A percentile compares a stretch with the other conserved stretches of the same genome.
Conservation (phyloP, 208 protist genomes). For the Histomonas meleagridis region DNA sequence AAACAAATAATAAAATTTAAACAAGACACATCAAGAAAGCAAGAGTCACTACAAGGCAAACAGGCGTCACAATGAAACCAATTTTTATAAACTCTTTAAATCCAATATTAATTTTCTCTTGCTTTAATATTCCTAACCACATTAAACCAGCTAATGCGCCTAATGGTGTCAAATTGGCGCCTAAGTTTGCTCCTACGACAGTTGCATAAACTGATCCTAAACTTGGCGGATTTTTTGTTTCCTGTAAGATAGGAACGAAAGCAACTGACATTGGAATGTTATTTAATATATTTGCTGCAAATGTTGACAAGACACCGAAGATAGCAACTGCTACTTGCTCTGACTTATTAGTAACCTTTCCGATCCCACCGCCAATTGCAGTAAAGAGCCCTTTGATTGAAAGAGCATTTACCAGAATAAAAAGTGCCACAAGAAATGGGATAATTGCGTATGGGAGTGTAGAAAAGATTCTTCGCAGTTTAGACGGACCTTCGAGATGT, state of each 20-base stretch:
- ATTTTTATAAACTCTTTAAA: slow-evolving; percentile 17
- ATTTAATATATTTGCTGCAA: not conserved
- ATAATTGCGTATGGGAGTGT: slow-evolving; percentile 2
- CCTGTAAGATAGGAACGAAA: not conserved
- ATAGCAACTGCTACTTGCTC: not conserved
- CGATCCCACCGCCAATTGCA: not conserved
- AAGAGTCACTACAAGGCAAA: not conserved
- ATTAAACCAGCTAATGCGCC: not conserved
- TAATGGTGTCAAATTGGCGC: not conserved
- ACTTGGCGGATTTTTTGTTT: not conserved
- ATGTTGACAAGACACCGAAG: not conserved
- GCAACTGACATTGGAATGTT: slow-evolving; percentile 9
- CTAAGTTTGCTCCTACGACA: not conserved
- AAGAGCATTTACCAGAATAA: not conserved
- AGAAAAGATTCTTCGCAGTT: not conserved
- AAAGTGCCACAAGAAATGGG: not conserved
- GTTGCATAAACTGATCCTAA: not conserved
- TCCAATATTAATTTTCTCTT: not conserved
- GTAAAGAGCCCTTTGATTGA: not conserved
- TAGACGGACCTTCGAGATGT: not conserved
- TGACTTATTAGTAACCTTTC: not conserved
- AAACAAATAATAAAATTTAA: too few relatives aligned
- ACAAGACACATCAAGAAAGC: not conserved
- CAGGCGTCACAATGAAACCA: not conserved
- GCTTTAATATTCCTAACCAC: not conserved